Conservation (phyloP, 2,329 filamentous ascomycete species). For the Biscogniauxia sp. region DNA sequence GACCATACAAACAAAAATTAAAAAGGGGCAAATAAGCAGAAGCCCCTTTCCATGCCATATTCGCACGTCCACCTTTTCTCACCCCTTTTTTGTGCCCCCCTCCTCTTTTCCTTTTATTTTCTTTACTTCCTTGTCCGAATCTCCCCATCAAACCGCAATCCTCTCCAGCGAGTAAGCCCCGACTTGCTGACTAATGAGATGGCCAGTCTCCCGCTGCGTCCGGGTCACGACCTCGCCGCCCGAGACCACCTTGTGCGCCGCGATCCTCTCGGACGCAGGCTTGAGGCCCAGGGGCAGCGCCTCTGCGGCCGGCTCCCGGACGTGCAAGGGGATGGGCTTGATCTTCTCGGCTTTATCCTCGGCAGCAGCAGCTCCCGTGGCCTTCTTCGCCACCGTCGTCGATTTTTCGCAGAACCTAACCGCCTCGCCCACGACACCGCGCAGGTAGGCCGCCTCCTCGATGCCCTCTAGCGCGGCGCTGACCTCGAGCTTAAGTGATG, state of each 20-base stretch:
- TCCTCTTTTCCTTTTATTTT: not conserved
- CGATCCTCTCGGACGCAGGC: constrained; percentile 46
- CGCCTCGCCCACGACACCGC: constrained; percentile 63
- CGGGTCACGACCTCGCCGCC: constrained; percentile 70
- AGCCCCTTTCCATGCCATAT: not conserved
- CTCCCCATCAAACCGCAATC: constrained; percentile 56
- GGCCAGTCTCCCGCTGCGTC: constrained; percentile 70
- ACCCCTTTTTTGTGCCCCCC: not conserved
- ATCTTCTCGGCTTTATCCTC: constrained; percentile 31
- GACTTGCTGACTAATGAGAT: constrained; percentile 75
- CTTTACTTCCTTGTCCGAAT: not conserved
- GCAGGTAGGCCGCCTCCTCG: constrained; percentile 65
- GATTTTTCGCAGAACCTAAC: constrained; percentile 55
- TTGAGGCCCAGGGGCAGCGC: constrained; percentile 74
- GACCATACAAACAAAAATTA: not conserved
- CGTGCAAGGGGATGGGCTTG: constrained; percentile 47
- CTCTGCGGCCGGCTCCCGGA: constrained; percentile 40
- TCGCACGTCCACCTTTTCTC: not conserved
- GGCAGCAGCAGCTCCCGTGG: not conserved
- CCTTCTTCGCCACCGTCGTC: constrained; percentile 23
- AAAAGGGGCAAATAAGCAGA: not conserved
- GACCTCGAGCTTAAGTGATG: constrained; percentile 65
- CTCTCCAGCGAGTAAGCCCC: constrained; percentile 81
- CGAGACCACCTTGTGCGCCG: constrained; percentile 58
- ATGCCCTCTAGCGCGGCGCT: constrained; percentile 69